Evolutionary conservation across 768 basidiomycete species (phyloP).

Genomic region (Leccinum uliginosum): DNA sequence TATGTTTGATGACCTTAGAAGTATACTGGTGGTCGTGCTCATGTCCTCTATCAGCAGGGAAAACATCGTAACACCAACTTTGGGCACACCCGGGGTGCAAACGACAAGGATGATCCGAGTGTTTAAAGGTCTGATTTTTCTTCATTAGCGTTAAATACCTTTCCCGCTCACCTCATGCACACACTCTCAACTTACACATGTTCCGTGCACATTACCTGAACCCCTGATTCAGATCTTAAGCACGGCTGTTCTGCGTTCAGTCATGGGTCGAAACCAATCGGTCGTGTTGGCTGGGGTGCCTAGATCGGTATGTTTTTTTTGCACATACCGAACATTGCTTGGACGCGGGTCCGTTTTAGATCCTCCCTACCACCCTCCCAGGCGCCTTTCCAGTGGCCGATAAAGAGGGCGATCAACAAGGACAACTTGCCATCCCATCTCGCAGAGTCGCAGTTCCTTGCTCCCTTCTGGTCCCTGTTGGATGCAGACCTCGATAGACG

Average conservation of each 20-base stretch:
- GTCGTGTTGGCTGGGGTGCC: conserved; percentile 82
- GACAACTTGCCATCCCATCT: conserved; percentile 28
- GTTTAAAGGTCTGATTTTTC: conserved; percentile 40
- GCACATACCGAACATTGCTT: not conserved
- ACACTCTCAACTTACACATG: not conserved
- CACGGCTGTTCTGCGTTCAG: conserved; percentile 57
- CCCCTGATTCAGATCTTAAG: conserved; percentile 46
- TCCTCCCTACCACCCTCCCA: conserved; percentile 21
- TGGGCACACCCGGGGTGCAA: too few relatives aligned
- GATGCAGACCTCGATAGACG: conserved; percentile 34
- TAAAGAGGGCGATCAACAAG: not conserved
- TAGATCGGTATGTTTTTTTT: conserved; percentile 39
- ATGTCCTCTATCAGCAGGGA: conserved; percentile 13
- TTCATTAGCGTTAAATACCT: not conserved
- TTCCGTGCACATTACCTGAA: conserved; percentile 21
- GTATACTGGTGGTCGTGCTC: not conserved
- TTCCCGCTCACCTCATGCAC: not conserved
- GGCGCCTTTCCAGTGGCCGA: not conserved
- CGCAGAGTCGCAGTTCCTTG: conserved; percentile 59
- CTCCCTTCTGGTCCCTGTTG: conserved; percentile 79
- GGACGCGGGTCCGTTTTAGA: conserved; percentile 2
- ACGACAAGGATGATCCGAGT: too few relatives aligned
- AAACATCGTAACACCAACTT: conserved; percentile 2
- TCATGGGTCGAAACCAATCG: conserved; percentile 68
- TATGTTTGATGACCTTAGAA: conserved; percentile 7